Conservation (phyloP, 257 asterid species). For the Solanum bulbocastanum region DNA sequence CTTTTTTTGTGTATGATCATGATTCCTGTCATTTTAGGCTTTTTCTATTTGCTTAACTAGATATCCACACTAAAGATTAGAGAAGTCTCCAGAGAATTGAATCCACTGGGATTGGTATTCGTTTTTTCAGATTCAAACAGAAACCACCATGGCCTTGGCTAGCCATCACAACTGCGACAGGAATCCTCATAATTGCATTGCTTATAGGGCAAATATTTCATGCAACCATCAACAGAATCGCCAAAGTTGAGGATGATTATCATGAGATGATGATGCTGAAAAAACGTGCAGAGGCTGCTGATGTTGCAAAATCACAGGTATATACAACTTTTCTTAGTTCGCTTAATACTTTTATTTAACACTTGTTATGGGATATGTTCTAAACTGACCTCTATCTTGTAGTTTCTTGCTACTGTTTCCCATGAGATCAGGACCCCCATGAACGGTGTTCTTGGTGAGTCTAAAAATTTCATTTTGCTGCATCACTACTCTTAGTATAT, state of each 20-base stretch:
- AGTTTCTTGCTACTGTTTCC: slow-evolving; percentile 98
- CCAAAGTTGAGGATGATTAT: slow-evolving; percentile 82
- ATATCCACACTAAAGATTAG: neutral
- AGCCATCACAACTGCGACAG: slow-evolving; percentile 38
- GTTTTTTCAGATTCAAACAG: slow-evolving; percentile 68
- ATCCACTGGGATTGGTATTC: neutral
- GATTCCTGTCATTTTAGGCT: neutral
- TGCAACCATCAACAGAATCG: slow-evolving; percentile 75
- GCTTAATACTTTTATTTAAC: neutral
- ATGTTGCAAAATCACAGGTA: slow-evolving; percentile 88
- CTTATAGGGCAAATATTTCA: slow-evolving; percentile 58
- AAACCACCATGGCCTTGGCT: slow-evolving; percentile 91
- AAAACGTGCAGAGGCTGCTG: slow-evolving; percentile 89
- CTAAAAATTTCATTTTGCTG: neutral
- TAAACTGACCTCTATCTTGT: slow-evolving; percentile 13
- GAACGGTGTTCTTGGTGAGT: slow-evolving; percentile 97
- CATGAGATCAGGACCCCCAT: slow-evolving; percentile 99
- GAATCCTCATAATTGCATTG: slow-evolving; percentile 49
- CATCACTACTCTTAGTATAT: neutral
- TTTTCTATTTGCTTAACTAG: neutral
- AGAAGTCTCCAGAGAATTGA: neutral
- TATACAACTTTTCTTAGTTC: neutral
- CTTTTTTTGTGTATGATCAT: neutral
- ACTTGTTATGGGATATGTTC: neutral
- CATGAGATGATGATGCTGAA: slow-evolving; percentile 67